These are phyloP conservation scores for Botrytis squamosa DNA, from an alignment of 2,329 filamentous ascomycete genomes.

Conservation along the genomic window DNA sequence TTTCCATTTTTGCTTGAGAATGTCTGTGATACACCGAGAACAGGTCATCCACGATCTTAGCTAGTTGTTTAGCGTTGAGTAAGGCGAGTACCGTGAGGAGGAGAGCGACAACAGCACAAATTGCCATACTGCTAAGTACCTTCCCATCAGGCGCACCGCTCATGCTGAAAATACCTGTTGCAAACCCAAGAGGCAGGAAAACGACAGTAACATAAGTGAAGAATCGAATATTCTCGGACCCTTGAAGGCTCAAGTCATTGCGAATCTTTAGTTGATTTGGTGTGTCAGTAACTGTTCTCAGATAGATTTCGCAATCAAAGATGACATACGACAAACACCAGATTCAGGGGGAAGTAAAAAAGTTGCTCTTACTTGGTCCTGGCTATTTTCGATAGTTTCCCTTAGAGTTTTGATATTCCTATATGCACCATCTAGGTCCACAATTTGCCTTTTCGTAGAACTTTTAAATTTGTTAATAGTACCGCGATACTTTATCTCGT, in stretches of 20 bases:
- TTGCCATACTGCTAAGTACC: background rate
- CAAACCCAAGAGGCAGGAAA: background rate
- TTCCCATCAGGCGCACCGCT: background rate
- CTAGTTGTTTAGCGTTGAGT: background rate
- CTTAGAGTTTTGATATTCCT: background rate
- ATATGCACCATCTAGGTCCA: background rate
- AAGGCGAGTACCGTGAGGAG: background rate
- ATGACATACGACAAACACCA: background rate
- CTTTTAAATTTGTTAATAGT: background rate
- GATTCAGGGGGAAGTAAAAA: background rate
- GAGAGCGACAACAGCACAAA: background rate
- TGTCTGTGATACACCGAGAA: background rate
- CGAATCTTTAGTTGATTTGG: background rate
- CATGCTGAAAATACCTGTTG: background rate
- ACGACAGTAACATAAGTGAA: constrained; percentile 4
- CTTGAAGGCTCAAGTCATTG: background rate
- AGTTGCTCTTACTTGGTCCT: background rate
- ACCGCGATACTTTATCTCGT: background rate
- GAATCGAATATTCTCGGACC: background rate
- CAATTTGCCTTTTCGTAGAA: background rate
- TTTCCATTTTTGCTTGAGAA: background rate
- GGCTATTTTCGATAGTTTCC: background rate
- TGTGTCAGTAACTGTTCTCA: background rate
- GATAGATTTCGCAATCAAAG: rapidly evolving
- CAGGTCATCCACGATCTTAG: background rate